Percentiles rank a stretch among this genome's conserved stretches.
Conservation (phyloP, 257 asterid species). For the Anisodus acutangulus region DNA sequence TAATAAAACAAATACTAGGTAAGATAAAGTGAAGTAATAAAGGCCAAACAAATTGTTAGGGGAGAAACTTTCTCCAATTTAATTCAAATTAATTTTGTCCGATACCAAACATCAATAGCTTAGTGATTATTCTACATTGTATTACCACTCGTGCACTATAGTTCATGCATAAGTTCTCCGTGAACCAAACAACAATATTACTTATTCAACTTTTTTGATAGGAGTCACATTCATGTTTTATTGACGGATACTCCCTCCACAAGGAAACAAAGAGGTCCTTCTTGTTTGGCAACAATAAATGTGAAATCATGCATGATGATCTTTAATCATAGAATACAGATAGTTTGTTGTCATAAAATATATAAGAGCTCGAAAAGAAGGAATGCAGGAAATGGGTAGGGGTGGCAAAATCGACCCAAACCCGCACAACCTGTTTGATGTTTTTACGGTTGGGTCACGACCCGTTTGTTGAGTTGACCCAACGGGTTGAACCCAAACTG, state of each 20-base stretch:
- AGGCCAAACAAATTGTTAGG: not conserved
- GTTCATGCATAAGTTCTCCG: not conserved
- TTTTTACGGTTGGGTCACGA: no score
- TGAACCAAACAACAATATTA: not conserved
- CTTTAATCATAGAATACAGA: not conserved
- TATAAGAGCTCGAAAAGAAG: not conserved
- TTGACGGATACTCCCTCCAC: conserved; percentile 5
- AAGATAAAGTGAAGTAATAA: not conserved
- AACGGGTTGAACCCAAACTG: no score
- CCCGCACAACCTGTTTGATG: no score
- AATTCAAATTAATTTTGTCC: not conserved
- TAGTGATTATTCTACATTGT: not conserved
- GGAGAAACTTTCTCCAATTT: not conserved
- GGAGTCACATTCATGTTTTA: not conserved
- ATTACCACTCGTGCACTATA: not conserved
- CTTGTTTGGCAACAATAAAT: not conserved
- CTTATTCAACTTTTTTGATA: not conserved
- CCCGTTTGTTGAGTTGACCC: no score
- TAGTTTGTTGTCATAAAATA: not conserved
- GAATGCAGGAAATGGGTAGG: not conserved
- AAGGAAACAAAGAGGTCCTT: not conserved
- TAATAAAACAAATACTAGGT: not conserved
- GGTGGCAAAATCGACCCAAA: no score
- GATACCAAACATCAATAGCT: not conserved
- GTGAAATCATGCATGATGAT: no score